Evolutionary conservation across 2,329 filamentous ascomycete species (phyloP).

Genomic region (Helminthosporium solani): DNA sequence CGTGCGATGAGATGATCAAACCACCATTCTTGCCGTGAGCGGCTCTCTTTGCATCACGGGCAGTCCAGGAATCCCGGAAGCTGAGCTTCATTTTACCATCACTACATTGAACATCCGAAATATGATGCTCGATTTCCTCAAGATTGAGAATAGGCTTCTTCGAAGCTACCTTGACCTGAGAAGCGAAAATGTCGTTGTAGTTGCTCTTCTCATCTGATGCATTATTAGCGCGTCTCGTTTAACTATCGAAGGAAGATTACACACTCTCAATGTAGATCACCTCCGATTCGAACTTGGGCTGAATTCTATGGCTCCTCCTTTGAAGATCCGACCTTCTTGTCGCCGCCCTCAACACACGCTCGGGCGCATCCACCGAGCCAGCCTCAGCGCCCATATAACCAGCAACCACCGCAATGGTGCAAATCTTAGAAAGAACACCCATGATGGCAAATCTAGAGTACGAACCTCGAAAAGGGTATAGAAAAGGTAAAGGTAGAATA

Average conservation of each 20-base stretch:
- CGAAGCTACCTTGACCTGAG: conserved; percentile 34
- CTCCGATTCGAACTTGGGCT: conserved; percentile 27
- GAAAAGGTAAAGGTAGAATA: not conserved
- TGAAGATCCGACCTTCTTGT: conserved; percentile 29
- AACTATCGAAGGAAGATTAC: not conserved
- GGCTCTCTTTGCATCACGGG: conserved; percentile 29
- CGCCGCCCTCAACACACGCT: conserved; percentile 36
- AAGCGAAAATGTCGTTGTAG: conserved; percentile 33
- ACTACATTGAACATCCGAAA: conserved; percentile 32
- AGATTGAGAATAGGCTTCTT: conserved; percentile 35
- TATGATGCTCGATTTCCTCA: conserved; percentile 41
- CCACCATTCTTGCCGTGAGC: conserved; percentile 23
- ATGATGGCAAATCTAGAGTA: conserved; percentile 6
- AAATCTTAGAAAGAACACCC: conserved; percentile 16
- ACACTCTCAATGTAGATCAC: conserved; percentile 39
- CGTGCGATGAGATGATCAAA: conserved; percentile 42
- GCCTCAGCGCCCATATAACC: conserved; percentile 16
- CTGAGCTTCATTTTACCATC: conserved; percentile 28
- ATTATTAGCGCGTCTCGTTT: conserved; percentile 4
- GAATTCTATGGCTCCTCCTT: conserved; percentile 27
- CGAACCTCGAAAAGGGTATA: not conserved
- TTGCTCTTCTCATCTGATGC: conserved; percentile 25
- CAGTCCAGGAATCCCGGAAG: conserved; percentile 27
- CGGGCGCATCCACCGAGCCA: conserved; percentile 5
- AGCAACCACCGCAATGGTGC: conserved; percentile 14